Base-by-base conservation (phyloP, 1,139 yeast genomes). In the Taphrina deformans region DNA sequence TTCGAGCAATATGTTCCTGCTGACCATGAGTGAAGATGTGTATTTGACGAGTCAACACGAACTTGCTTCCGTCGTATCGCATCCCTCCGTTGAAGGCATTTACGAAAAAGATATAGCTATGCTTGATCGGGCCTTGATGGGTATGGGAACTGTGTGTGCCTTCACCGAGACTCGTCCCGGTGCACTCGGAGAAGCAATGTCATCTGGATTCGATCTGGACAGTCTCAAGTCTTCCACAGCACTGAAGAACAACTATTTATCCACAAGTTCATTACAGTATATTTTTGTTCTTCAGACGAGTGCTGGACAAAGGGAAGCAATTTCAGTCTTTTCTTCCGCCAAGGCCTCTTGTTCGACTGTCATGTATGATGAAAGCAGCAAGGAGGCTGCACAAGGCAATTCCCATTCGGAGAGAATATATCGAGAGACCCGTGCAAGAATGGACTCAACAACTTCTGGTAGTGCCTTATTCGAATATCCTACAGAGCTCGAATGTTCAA, bases 171-270 rank as follows among this genome's bases (percentile, higher is more conserved):
- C 88, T 0, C 79, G 81, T 65, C 84, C 90, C 18, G 97, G 97
- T 18, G 84, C 93, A 1, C 79, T 93, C n/a, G 96, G 97, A 9
- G 84, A 83, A 71, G 96, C 97, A 27, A 78, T 95, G 68, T 91
- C 89, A 70, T 82, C 83, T 67, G 99, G 99, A 0, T 95, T 95
- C 75, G 84, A 87, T 23, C 74, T 83, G 67, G 83, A 82, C 65
- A 86, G 88, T 73, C 69, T 79, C 29, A 67, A 69, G 61, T 35
- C 65, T 68, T 27, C 78, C 70, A 76, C 81, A 3, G 82, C 81
- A 27, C 45, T 21, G 75, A 81, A 24, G 40, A 79, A 78, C 1
- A 77, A 79, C 59, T 89, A 88, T 71, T 77, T 86, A 72, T 78
- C 78, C 64, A 76, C 81, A 45, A 83, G 85, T 66, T 76, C 79